These are phyloP conservation scores for Tricholoma furcatifolium DNA, from an alignment of 768 basidiomycete species.

Conservation along the genomic window DNA sequence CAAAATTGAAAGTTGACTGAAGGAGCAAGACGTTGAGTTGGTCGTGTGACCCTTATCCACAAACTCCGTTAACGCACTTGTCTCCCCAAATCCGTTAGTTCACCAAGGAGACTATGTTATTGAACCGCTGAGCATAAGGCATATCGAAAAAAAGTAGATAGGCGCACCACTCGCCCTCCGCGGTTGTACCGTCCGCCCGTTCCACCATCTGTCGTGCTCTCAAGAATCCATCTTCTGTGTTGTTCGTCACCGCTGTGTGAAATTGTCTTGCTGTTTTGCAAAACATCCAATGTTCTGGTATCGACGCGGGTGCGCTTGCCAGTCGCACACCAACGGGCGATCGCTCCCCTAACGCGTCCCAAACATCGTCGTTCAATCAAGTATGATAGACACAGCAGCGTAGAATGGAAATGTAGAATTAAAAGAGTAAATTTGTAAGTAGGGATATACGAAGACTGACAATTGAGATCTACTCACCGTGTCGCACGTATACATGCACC, in stretches of 20 bases:
- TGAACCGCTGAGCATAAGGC: neutral
- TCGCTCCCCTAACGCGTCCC: conserved; percentile 55
- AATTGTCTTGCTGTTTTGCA: conserved; percentile 57
- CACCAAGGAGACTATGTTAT: conserved; percentile 58
- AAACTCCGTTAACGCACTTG: conserved; percentile 36
- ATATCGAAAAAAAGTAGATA: neutral
- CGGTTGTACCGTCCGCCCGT: conserved; percentile 48
- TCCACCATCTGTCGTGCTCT: conserved; percentile 53
- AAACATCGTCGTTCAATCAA: too few species aligned
- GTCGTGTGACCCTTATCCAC: neutral
- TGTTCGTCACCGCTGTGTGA: conserved; percentile 39
- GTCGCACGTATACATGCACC: conserved; percentile 73
- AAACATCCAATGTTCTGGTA: conserved; percentile 70
- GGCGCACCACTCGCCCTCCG: conserved; percentile 64
- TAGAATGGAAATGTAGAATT: neutral
- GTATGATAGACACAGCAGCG: neutral
- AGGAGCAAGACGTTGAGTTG: neutral
- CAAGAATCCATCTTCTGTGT: conserved; percentile 28
- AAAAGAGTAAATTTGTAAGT: neutral
- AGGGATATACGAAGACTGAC: neutral
- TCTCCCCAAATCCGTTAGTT: conserved; percentile 69
- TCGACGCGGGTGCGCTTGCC: conserved; percentile 56
- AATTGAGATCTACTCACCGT: conserved; percentile 51
- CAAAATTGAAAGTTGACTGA: conserved; percentile 68
- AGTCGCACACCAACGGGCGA: conserved; percentile 74